A percentile compares a stretch with the other conserved stretches of the same genome.
Evolutionary conservation across 2,329 filamentous ascomycete species (phyloP).

Genomic region (Colletotrichum sp.): DNA sequence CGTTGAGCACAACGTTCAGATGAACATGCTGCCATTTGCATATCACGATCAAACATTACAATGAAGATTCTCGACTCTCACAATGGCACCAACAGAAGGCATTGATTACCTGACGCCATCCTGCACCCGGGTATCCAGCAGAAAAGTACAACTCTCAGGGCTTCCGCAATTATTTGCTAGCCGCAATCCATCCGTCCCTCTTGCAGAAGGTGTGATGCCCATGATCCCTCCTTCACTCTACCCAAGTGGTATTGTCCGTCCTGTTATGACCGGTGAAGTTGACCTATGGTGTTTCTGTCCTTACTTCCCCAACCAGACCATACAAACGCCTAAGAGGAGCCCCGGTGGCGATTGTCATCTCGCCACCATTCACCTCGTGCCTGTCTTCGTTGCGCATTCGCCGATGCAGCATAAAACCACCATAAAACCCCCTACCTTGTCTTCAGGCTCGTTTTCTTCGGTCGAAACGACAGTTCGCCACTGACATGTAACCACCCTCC

Average conservation of each 20-base stretch:
- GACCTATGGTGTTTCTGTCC: neutral
- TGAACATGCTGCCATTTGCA: neutral
- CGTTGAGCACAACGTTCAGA: neutral
- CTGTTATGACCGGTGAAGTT: neutral
- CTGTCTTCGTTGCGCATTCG: neutral
- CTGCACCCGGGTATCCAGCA: neutral
- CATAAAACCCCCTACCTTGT: neutral
- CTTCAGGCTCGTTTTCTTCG: neutral
- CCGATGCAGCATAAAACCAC: neutral
- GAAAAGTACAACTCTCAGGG: neutral
- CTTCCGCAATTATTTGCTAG: neutral
- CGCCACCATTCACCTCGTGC: neutral
- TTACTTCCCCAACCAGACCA: neutral
- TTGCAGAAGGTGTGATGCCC: neutral
- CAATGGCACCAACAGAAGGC: neutral
- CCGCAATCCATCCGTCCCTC: neutral
- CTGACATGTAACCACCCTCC: neutral
- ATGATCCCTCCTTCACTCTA: neutral
- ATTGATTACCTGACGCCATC: neutral
- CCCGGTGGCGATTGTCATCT: neutral
- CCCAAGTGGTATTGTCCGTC: neutral
- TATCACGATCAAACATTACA: neutral
- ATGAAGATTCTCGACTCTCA: neutral
- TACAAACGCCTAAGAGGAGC: neutral
- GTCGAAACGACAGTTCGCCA: neutral